These are phyloP conservation scores for Monocercomonoides exilis DNA, from an alignment of 78 protist species.

Conservation along the genomic window DNA sequence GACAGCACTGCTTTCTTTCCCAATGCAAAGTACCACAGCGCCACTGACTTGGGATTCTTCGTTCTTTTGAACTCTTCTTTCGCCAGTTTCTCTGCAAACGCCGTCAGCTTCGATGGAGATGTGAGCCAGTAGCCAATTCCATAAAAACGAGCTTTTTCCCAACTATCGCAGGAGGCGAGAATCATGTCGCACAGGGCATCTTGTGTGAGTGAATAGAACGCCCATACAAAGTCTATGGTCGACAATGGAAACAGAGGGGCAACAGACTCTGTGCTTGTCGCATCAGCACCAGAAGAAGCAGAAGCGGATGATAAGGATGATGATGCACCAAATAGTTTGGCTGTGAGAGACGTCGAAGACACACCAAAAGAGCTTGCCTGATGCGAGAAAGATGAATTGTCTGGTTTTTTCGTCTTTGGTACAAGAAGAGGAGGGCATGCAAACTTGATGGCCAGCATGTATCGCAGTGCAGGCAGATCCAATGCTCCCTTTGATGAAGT, in stretches of 20 bases:
- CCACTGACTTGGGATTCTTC: neutral
- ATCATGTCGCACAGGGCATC: conserved; percentile 14
- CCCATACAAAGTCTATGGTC: conserved; percentile 17
- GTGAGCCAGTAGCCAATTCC: conserved; percentile 29
- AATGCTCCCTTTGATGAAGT: neutral
- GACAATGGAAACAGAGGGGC: too few relatives aligned
- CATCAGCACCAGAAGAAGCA: too few relatives aligned
- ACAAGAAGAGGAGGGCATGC: too few relatives aligned
- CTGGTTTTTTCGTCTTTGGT: too few relatives aligned
- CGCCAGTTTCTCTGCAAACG: neutral
- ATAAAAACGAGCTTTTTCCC: conserved; percentile 6
- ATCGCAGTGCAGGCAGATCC: neutral
- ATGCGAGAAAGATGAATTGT: too few relatives aligned
- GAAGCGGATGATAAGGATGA: too few relatives aligned
- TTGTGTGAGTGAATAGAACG: conserved; percentile 20
- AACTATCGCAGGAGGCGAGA: neutral
- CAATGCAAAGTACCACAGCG: conserved; percentile 27
- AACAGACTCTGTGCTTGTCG: too few relatives aligned
- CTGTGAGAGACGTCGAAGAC: too few relatives aligned
- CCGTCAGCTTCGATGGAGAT: neutral
- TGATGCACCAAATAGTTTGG: too few relatives aligned
- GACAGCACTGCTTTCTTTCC: neutral
- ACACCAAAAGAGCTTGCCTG: too few relatives aligned
- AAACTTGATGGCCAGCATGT: neutral
- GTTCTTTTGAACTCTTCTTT: neutral